A percentile compares a stretch with the other conserved stretches of the same genome.
Evolutionary conservation across 1,139 yeast genomes (phyloP).

Genomic region (Blastobotrys proliferans): DNA sequence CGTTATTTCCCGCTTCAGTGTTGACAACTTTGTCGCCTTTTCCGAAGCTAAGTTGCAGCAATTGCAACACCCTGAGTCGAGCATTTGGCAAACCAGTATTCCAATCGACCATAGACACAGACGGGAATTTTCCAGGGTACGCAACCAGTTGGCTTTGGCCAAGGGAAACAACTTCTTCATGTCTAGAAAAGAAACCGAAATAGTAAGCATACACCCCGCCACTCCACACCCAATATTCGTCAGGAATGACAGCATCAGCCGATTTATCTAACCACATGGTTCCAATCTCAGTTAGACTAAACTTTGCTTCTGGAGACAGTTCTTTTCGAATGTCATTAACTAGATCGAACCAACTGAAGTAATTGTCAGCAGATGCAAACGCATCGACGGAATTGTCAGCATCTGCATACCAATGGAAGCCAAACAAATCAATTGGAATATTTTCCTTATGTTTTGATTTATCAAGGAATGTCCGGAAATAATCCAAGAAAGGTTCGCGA

Average conservation of each 20-base stretch:
- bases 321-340: background rate
- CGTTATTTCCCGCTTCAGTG: no score
- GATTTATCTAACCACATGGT: background rate
- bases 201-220: background rate
- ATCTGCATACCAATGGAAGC: background rate
- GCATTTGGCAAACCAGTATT: background rate
- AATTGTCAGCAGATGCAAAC: no score
- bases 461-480: background rate
- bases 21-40: background rate
- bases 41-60: background rate
- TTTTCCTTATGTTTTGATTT: background rate
- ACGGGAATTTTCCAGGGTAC: background rate
- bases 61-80: background rate
- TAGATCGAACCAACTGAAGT: no score
- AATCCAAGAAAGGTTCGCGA: background rate
- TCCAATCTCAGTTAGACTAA: background rate
- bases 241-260: background rate
- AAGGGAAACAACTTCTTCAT: background rate
- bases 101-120: background rate
- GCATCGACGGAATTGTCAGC: background rate
- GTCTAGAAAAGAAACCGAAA: background rate
- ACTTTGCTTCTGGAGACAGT: background rate
- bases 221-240: background rate
- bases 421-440: background rate
- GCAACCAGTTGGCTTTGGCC: background rate